phyloP scores from a whole-genome alignment of 495 filamentous ascomycete genomes.

The Penicillium goetzii region DNA sequence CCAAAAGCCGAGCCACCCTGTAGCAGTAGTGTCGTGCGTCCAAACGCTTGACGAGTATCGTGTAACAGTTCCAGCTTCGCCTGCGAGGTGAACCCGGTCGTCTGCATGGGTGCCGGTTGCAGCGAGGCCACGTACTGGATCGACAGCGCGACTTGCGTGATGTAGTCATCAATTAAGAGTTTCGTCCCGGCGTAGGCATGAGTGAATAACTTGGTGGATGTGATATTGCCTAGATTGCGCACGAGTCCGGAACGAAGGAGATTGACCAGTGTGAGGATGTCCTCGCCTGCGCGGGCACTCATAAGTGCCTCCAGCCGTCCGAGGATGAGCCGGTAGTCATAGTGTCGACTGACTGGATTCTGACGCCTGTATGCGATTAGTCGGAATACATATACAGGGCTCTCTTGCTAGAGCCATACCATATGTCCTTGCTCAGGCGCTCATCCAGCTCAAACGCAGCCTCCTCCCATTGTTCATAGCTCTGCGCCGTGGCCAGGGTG shows the following conservation, averaged over 20 bases:
- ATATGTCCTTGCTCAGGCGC: conserved; percentile 76
- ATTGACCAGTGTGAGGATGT: conserved; percentile 74
- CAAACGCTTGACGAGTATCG: conserved; percentile 89
- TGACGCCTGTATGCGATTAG: conserved; percentile 62
- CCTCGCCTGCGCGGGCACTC: conserved; percentile 72
- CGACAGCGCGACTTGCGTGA: conserved; percentile 78
- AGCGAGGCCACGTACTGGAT: conserved; percentile 76
- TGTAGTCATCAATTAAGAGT: conserved; percentile 86
- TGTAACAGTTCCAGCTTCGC: conserved; percentile 86
- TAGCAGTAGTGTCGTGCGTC: conserved; percentile 80
- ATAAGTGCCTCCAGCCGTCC: conserved; percentile 73
- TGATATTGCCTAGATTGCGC: conserved; percentile 90
- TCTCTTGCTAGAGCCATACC: conserved; percentile 49
- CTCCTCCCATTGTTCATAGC: conserved; percentile 84
- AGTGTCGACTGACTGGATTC: conserved; percentile 77
- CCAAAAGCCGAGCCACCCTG: conserved; percentile 94
- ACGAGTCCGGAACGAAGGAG: conserved; percentile 85
- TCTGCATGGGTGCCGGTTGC: conserved; percentile 60
- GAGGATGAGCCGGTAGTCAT: conserved; percentile 87
- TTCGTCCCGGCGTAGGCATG: conserved; percentile 89
- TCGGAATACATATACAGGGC: neutral
- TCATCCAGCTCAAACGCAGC: conserved; percentile 80
- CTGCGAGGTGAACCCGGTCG: conserved; percentile 72
- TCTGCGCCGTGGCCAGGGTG: conserved; percentile 61
- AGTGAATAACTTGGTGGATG: conserved; percentile 80